Evolutionary conservation across 768 basidiomycete genomes (phyloP), one percentile per base, ranked within the genome.

Genomic region (Pholiota microspora): DNA sequence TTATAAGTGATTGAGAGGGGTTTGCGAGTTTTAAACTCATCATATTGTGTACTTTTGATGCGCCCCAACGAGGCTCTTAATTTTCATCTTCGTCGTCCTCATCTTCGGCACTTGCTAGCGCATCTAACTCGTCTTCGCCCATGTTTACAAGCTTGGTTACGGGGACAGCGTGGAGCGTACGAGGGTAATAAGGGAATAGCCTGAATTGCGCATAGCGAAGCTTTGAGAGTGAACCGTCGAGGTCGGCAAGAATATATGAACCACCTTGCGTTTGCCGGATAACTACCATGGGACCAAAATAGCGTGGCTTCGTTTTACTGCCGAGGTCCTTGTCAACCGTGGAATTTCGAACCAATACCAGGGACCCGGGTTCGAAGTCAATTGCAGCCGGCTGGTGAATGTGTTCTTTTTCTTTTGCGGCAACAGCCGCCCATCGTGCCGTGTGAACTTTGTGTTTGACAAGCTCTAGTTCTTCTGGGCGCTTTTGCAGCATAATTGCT

Each of bases 201-300:
- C 62, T 38, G 50, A 67, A 71, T 0, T 65, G 65, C 0, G 60
- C 66, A 9, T 67, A 62, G 4, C 58, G 62, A 6, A 64, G 54
- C 25, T 62, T 54, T 1, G 64, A 68, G 8, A 71, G 38, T 0
- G 68, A 45, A 0, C 71, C 68, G 45, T 72, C 69, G 3, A 71
- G 60, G 45, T 72, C 70, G 2, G 60, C 59, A 0, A 73, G 54
- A 3, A 69, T 57, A 34, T 71, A 73, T 0, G 68, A 64, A 2
- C 71, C 69, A 1, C 68, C 67, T 8, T 35, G 45, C 7, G 65
- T 70, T 4, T 60, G 57, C 10, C 56, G 27, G 3, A 74, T 45
- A 0, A 77, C 71, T 0, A 69, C 55, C 54, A 70, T 69, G 0
- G 74, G 75, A n/a, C 75, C 76, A 12, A 71, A 44, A 53, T 75